Base-by-base conservation (phyloP, 163 green algal genomes). In the Chloromonas sp. region DNA sequence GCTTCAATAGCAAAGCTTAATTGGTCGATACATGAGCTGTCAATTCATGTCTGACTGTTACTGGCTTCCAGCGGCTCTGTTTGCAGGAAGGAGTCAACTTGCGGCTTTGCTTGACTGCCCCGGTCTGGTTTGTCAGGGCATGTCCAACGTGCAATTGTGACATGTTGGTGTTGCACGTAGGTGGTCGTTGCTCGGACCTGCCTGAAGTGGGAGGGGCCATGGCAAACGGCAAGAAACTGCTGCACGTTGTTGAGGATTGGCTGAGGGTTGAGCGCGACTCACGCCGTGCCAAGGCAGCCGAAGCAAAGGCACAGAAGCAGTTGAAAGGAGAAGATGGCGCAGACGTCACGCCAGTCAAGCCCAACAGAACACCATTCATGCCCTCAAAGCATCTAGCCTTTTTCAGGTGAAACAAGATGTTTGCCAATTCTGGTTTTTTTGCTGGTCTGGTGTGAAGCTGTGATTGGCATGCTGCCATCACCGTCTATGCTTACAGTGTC, bases 161-260 rank as follows among this genome's bases (percentile, higher is more conserved):
- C 36, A 36, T 36, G 36, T 36, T 36, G 36, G 36, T 36, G 36
- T 11, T 76, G 66, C 66, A n/a, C 13, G 13, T 14, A 79, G 71
- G 71, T 36, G 71, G 71, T 79, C 5, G 13, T 3, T 11, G 36
- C 13, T 5, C 5, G 5, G 5, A 79, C 13, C 5, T 79, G 5
- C 13, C 5, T 36, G 71, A 79, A 14, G 71, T 79, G 71, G 71
- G 13, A 2, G 5, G 2, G 13, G 71, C 14, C 5, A 2, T 59
- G 71, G 13, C 2, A 14, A 58, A 14, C 70, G 13, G 14, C 11
- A 3, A 58, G 61, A 96, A 97, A 89, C 89, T 97, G 82, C 87
- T 97, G 79, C 84, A 92, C 60, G 85, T 94, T 58, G 94, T 97
- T n/a, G 94, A 97, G 88, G 83, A 60, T 0, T 97, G 94, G 94